Conservation (phyloP, 139 green algal species). For the Tetratostichococcus sp. region DNA sequence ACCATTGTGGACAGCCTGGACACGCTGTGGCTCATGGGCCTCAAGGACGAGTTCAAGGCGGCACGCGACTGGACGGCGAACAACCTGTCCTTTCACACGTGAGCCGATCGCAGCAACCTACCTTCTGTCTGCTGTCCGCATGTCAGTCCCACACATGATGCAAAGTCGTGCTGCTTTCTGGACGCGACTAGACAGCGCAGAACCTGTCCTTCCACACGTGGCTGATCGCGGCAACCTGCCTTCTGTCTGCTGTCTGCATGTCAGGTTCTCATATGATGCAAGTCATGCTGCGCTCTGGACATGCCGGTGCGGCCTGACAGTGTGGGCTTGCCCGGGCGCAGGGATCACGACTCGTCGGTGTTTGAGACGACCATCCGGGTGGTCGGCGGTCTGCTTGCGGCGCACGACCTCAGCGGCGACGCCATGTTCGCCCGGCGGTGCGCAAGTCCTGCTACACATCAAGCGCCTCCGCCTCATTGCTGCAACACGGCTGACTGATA, state of each 20-base stretch:
- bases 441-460: conserved; percentile 8
- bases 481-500: no score
- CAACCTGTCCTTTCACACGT: conserved; percentile 49
- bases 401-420: conserved; percentile 61
- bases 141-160: no score
- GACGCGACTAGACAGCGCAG: conserved; percentile 37
- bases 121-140: conserved; percentile 31
- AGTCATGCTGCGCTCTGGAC: no score
- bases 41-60: conserved; percentile 40
- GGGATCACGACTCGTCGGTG: conserved; percentile 31
- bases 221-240: neutral
- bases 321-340: neutral
- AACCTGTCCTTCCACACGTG: conserved; percentile 49
- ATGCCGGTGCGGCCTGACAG: conserved; percentile 12
- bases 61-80: conserved; percentile 42
- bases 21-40: conserved; percentile 70
- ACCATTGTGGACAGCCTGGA: conserved; percentile 65
- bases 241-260: conserved; percentile 34
- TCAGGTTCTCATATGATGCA: no score
- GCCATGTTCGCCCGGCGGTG: conserved; percentile 27
- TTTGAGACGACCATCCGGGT: conserved; percentile 68
- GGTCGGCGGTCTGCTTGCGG: conserved; percentile 55
- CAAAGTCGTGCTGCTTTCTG: no score
- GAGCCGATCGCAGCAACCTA: neutral
- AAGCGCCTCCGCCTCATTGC: no score